Evolutionary conservation across 305 asterid genomes (phyloP).

Genomic region (Plantago coronopus): DNA sequence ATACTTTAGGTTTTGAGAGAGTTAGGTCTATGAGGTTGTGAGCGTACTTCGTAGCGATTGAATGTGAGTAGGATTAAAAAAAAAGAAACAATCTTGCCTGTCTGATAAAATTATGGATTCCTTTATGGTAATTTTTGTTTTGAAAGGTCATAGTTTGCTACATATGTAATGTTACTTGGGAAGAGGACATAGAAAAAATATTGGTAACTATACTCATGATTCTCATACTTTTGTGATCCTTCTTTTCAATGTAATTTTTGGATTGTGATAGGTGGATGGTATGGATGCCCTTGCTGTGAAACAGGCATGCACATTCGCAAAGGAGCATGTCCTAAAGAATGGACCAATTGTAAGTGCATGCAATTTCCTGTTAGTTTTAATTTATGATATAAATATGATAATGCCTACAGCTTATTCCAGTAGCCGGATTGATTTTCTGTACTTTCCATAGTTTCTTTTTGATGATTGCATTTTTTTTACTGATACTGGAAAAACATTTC

Average conservation of each 20-base stretch:
- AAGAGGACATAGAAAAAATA: too few relatives aligned
- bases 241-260: too few relatives aligned
- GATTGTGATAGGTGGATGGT: constrained; percentile 73
- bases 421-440: constrained; percentile 3
- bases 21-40: constrained; percentile 7
- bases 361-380: constrained; percentile 7
- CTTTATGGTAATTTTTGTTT: too few relatives aligned
- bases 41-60: constrained; percentile 7
- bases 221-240: too few relatives aligned
- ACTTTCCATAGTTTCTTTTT: not conserved
- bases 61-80: not conserved
- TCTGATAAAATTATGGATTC: too few relatives aligned
- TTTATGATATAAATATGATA: constrained; percentile 11
- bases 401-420: constrained; percentile 9
- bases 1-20: not conserved
- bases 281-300: constrained; percentile 93
- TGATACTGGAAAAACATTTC: too few relatives aligned
- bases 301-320: constrained; percentile 90
- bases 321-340: constrained; percentile 80
- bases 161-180: too few relatives aligned
- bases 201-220: too few relatives aligned
- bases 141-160: too few relatives aligned
- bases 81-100: not conserved
- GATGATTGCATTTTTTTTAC: not conserved
- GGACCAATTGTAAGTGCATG: constrained; percentile 82